Conservation (phyloP, 129 eudicot genomes). For the Saussurea involucrata region DNA sequence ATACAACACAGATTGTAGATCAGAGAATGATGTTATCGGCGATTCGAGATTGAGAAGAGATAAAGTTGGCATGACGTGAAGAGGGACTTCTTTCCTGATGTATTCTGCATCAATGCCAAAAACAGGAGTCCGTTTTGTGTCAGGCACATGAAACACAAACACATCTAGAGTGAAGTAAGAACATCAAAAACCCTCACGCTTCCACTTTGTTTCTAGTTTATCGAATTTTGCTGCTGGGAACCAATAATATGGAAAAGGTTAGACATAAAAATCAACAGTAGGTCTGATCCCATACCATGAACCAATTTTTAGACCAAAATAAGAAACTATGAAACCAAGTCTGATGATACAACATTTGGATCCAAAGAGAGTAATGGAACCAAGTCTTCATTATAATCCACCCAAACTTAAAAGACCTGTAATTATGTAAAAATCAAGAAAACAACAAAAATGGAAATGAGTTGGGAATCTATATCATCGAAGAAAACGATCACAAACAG, state of each 20-base stretch:
- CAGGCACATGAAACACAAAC: constrained; percentile 5
- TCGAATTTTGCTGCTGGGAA: too few species aligned
- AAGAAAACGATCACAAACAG: neutral
- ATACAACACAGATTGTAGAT: constrained; percentile 65
- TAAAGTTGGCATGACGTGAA: constrained; percentile 64
- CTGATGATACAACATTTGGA: too few species aligned
- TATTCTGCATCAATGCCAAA: constrained; percentile 88
- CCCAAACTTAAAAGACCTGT: constrained; percentile 20
- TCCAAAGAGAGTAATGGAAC: too few species aligned
- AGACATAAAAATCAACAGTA: too few species aligned
- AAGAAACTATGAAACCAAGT: too few species aligned
- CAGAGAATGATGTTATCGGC: constrained; percentile 62
- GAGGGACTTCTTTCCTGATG: constrained; percentile 88
- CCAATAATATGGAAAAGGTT: too few species aligned
- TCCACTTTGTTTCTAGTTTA: neutral
- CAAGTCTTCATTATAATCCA: too few species aligned
- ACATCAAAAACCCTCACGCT: neutral
- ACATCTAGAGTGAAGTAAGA: neutral
- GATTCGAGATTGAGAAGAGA: too few species aligned
- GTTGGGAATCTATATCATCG: neutral
- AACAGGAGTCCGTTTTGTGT: constrained; percentile 7
- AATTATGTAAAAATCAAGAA: neutral
- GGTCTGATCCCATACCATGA: too few species aligned
- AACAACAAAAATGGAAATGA: neutral
- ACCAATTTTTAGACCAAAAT: too few species aligned